Conservation (phyloP, 805 yeast species). For the Candida broadrunensis region DNA sequence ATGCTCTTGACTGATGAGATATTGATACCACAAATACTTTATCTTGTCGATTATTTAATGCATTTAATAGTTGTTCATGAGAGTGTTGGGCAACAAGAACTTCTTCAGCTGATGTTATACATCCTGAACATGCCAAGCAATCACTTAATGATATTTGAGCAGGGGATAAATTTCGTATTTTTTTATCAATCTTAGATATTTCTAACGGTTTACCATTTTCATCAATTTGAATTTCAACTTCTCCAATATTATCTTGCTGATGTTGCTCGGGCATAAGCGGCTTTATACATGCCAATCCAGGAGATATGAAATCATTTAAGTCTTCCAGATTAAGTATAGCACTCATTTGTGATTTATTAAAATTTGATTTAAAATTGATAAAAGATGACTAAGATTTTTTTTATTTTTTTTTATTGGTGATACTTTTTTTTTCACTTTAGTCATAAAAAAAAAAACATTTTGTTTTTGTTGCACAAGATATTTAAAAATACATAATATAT, state of each 20-base stretch:
- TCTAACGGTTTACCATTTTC: constrained; percentile 61
- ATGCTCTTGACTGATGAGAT: constrained; percentile 82
- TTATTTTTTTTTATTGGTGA: too few species aligned
- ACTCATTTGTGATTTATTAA: constrained; percentile 52
- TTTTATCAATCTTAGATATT: constrained; percentile 61
- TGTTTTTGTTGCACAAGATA: too few species aligned
- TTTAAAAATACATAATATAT: too few species aligned
- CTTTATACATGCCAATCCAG: constrained; percentile 92
- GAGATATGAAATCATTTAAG: constrained; percentile 89
- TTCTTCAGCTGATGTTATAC: constrained; percentile 97
- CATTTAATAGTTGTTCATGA: constrained; percentile 70
- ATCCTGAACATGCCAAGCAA: constrained; percentile 95
- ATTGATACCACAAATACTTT: constrained; percentile 69
- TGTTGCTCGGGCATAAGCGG: constrained; percentile 44
- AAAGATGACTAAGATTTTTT: neutral
- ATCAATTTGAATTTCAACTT: constrained; percentile 58
- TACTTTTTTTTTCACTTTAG: too few species aligned
- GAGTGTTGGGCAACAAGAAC: constrained; percentile 88
- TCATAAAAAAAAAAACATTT: too few species aligned
- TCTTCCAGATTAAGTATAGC: constrained; percentile 87
- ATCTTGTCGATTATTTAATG: constrained; percentile 34
- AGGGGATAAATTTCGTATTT: constrained; percentile 52
- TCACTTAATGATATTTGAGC: constrained; percentile 90
- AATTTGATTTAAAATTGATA: neutral
- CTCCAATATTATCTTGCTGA: constrained; percentile 12